Evolutionary conservation across 2,329 filamentous ascomycete species (phyloP).

Genomic region (Rhexocercosporidium sp.): DNA sequence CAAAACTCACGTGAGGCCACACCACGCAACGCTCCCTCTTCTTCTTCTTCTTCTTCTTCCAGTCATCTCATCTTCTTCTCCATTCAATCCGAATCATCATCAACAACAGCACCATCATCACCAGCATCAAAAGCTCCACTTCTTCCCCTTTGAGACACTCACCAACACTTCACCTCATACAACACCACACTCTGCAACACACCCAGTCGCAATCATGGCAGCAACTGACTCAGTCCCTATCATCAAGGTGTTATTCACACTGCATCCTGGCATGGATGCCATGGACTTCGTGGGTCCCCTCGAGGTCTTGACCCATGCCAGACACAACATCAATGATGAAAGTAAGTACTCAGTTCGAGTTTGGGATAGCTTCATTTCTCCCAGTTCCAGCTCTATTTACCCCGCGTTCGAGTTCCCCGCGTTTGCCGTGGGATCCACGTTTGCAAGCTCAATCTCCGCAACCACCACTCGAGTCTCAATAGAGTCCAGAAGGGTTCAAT

Average conservation of each 20-base stretch:
- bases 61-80: neutral
- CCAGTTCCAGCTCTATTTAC: slow-evolving; percentile 12
- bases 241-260: slow-evolving; percentile 65
- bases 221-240: slow-evolving; percentile 38
- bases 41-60: slow-evolving; percentile 1
- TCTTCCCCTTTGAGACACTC: neutral
- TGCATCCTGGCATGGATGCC: slow-evolving; percentile 59
- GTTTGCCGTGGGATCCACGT: neutral
- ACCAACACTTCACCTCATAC: neutral
- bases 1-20: slow-evolving; percentile 11
- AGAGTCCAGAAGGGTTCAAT: neutral
- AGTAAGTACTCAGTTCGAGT: slow-evolving; percentile 44
- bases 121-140: slow-evolving; percentile 16
- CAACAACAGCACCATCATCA: slow-evolving; percentile 4
- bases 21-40: neutral
- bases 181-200: neutral
- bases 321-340: slow-evolving; percentile 58
- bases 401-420: slow-evolving; percentile 21
- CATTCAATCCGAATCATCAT: neutral
- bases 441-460: neutral
- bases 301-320: slow-evolving; percentile 59
- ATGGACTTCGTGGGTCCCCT: slow-evolving; percentile 63
- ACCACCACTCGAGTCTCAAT: neutral
- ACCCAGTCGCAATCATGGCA: slow-evolving; percentile 41
- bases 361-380: slow-evolving; percentile 13